Base-by-base conservation (phyloP, 2,329 filamentous ascomycete species). In the Calcarisporium arbuscula region DNA sequence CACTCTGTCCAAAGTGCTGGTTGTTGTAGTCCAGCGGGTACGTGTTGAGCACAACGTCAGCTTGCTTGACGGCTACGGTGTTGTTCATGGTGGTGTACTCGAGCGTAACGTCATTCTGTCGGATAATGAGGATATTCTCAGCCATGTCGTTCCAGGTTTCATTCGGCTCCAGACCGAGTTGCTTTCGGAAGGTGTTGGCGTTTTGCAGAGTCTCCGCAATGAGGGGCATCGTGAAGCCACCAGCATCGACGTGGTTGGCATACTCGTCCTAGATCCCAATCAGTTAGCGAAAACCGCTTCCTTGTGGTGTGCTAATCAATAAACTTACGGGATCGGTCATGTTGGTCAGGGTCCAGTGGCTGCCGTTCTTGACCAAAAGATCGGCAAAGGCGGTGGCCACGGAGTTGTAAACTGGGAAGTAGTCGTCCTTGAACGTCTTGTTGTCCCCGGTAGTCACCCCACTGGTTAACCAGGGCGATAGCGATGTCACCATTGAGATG, bases 401-500 rank as follows among this genome's bases (percentile, higher is more conserved):
- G 0, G 76, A 74, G 40, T 84, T 70, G 30, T 79, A 77, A 19
- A 86, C 68, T 0, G 81, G 78, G 39, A 77, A 73, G 8, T 80
- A 64, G 2, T 56, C 30, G 4, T 43, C 12, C 16, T 39, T 19
- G 21, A 48, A 48, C 9, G 33, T 30, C 6, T 39, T 20, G 4
- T 35, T 46, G 29, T 53, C 45, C 4, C 50, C 50, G 29, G 43
- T 50, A 1, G 44, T 41, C 17, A 50, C 46, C n/a, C 39, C 46
- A 42, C 12, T 47, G 44, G 36, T 50, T 52, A 32, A 46, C 31
- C 26, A 53, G 32, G 12, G 47, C 43, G 16, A 82, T 57, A 1
- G 73, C 78, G 45, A 84, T 82, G 40, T 84, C 80, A 5, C 78
- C 79, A 44, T 83, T 83, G 28, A 84, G 46, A 47, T 84, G 80